A percentile compares a stretch with the other conserved stretches of the same genome.
These are phyloP conservation scores for Psilocybe sp. DNA, from an alignment of 768 basidiomycete genomes.

Conservation along the genomic window DNA sequence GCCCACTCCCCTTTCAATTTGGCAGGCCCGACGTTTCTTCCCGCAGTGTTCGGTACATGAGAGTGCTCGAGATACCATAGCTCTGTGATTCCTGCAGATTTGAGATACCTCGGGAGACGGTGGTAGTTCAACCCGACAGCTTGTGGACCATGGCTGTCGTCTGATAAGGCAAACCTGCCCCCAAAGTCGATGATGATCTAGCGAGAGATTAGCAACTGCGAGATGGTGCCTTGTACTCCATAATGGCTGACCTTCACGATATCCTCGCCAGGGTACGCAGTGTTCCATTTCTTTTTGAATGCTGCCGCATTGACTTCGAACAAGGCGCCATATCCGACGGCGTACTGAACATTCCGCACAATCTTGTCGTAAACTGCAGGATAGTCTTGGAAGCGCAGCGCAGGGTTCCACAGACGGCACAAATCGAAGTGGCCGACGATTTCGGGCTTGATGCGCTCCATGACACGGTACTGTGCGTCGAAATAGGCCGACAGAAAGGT, in stretches of 20 bases:
- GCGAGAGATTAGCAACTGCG: slow-evolving; percentile 1
- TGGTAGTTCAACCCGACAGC: slow-evolving; percentile 87
- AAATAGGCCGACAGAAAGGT: slow-evolving; percentile 70
- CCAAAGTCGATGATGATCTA: slow-evolving; percentile 69
- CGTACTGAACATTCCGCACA: slow-evolving; percentile 71
- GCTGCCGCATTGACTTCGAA: slow-evolving; percentile 95
- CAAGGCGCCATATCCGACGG: slow-evolving; percentile 79
- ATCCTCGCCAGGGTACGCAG: slow-evolving; percentile 81
- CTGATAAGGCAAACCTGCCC: slow-evolving; percentile 84
- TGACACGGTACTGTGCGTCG: slow-evolving; percentile 76
- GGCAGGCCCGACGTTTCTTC: slow-evolving; percentile 41
- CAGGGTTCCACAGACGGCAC: slow-evolving; percentile 80
- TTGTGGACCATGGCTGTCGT: slow-evolving; percentile 92
- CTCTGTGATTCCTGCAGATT: slow-evolving; percentile 54
- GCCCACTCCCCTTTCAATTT: slow-evolving; percentile 60
- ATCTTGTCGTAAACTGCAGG: slow-evolving; percentile 62
- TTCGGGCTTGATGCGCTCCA: slow-evolving; percentile 76
- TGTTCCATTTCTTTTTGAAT: slow-evolving; percentile 86
- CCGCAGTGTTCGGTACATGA: slow-evolving; percentile 39
- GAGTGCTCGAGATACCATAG: slow-evolving; percentile 59
- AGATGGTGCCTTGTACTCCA: slow-evolving; percentile 3
- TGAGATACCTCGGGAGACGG: slow-evolving; percentile 62
- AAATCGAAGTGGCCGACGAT: slow-evolving; percentile 93
- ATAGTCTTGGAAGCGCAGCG: slow-evolving; percentile 51
- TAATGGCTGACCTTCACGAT: slow-evolving; percentile 56